Conservation (phyloP, 495 filamentous ascomycete species). For the Neurospora sp. region DNA sequence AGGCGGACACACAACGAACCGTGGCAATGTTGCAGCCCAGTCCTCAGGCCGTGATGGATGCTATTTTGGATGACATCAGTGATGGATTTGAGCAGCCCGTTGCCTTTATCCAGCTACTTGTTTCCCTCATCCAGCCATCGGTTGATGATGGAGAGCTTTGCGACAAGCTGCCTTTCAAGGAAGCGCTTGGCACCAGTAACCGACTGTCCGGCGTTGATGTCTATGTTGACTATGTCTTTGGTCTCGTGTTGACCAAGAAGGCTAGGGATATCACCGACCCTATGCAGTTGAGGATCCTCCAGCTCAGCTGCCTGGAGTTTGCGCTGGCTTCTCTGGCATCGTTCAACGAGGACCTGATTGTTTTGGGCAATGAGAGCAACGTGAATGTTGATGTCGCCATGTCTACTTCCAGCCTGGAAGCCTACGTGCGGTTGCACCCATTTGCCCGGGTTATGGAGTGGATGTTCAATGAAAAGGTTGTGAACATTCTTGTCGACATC, state of each 20-base stretch:
- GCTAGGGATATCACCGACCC: slow-evolving; percentile 49
- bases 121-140: slow-evolving; percentile 54
- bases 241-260: slow-evolving; percentile 56
- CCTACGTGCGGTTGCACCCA: slow-evolving; percentile 78
- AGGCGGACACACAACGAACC: slow-evolving; percentile 25
- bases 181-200: slow-evolving; percentile 66
- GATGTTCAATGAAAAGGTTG: slow-evolving; percentile 88
- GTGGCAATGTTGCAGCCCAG: slow-evolving; percentile 26
- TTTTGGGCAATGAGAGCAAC: slow-evolving; percentile 65
- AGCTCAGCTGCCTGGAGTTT: slow-evolving; percentile 70
- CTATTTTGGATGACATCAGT: slow-evolving; percentile 47
- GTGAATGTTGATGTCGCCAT: slow-evolving; percentile 63
- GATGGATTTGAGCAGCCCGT: slow-evolving; percentile 71
- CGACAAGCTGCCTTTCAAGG: slow-evolving; percentile 77
- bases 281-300: slow-evolving; percentile 56
- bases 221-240: slow-evolving; percentile 83
- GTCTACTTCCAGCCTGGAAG: slow-evolving; percentile 55
- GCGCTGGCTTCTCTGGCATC: slow-evolving; percentile 60
- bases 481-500: slow-evolving; percentile 64
- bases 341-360: slow-evolving; percentile 88
- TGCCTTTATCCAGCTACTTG: slow-evolving; percentile 67
- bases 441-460: slow-evolving; percentile 93
- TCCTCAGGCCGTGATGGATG: slow-evolving; percentile 40
- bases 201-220: slow-evolving; percentile 82
- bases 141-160: slow-evolving; percentile 47